Base-by-base conservation (phyloP, 306 rosid species). In the Ceratonia siliqua region DNA sequence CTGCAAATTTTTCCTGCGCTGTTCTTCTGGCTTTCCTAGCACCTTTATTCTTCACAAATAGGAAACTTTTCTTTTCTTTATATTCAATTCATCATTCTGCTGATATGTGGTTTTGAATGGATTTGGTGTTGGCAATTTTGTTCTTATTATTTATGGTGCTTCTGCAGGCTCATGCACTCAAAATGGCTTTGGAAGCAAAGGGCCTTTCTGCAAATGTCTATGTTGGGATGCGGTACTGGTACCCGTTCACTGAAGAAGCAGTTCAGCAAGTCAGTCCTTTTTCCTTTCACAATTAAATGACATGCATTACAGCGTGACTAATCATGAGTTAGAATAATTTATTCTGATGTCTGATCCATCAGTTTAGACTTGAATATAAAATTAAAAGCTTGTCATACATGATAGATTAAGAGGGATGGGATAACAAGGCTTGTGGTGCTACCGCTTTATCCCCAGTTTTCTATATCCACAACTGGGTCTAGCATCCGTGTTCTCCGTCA, bases 381-480 rank as follows among this genome's bases (percentile, higher is more conserved):
- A 42, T 41, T 63, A 32, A 63, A 35, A 39, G 56, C 8, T 70
- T 78, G 24, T 83, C 48, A 25, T 82, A 45, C 24, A 1, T 78
- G 78, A 75, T 85, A 95, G 99, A 92, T 95, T 79, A 95, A 95
- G 89, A 87, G 70, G 75, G 99, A 95, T 68, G 74, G 81, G 75
- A 90, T 95, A 83, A 92, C 98, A 46, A 95, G 88, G 82, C 98
- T 95, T 64, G 99, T 95, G 73, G 98, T 95, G 79, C 85, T 95
- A 70, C 99, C 99, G 43, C 85, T 95, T 18, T 95, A 95, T 82
- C 99, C 99, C 65, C 99, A 95, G 65, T 95, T 87, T 79, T 95
- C 99, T 83, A 95, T 95, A 80, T 95, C 99, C 53, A 95, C 99
- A n/a, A 95, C 99, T 52, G 99, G 99, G 78, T 95, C 99, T 39